Evolutionary conservation across 768 basidiomycete genomes (phyloP).

Genomic region (Phanerochaete carnosa): DNA sequence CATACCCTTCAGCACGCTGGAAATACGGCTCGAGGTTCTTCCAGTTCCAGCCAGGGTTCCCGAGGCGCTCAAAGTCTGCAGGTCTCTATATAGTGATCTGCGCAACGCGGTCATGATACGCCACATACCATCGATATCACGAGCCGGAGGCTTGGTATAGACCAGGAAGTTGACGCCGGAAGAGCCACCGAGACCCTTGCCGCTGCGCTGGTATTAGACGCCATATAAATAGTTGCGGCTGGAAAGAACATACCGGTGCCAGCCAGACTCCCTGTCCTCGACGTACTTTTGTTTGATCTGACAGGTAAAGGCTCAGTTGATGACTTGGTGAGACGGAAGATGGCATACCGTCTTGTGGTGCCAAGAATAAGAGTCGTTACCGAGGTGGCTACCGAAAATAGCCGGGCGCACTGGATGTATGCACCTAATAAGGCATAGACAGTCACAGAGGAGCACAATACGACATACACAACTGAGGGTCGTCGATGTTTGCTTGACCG

Average conservation of each 20-base stretch:
- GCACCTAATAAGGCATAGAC: not conserved
- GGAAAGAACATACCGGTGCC: conserved; percentile 11
- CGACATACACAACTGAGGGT: conserved; percentile 8
- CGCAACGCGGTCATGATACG: too few relatives aligned
- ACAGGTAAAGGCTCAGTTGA: not conserved
- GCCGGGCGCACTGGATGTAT: conserved; percentile 17
- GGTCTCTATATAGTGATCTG: not conserved
- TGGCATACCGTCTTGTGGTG: conserved; percentile 14
- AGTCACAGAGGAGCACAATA: not conserved
- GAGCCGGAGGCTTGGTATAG: conserved; percentile 20
- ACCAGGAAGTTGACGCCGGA: conserved; percentile 23
- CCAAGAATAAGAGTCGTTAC: conserved; percentile 18
- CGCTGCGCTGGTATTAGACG: conserved; percentile 7
- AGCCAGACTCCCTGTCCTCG: not conserved
- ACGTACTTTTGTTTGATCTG: conserved; percentile 7
- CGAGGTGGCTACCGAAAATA: conserved; percentile 19
- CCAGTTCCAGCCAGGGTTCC: conserved; percentile 28
- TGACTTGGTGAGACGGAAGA: too few relatives aligned
- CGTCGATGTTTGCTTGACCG: conserved; percentile 9
- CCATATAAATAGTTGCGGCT: not conserved
- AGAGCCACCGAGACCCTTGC: conserved; percentile 26
- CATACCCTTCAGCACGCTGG: conserved; percentile 19
- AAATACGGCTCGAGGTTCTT: conserved; percentile 18
- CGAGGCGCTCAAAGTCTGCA: conserved; percentile 22
- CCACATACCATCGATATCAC: conserved; percentile 22